Evolutionary conservation across 2,329 filamentous ascomycete species (phyloP), one percentile per base, ranked within the genome.

Genomic region (Cercospora sojina): DNA sequence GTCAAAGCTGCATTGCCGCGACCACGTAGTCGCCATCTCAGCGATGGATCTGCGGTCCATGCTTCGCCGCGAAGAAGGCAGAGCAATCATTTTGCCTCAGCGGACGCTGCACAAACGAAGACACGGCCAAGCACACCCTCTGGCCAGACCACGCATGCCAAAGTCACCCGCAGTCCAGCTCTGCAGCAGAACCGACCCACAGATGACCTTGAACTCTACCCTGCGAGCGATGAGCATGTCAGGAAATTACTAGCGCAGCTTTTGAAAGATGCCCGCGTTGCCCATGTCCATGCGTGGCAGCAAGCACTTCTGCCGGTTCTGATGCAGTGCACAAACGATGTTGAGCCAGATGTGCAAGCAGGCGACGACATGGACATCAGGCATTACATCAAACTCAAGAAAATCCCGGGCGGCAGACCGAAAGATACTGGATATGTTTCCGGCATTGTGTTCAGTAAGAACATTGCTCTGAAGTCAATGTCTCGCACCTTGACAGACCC

Each of bases 281-380:
- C 90, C 12, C 90, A 91, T 72, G 83, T 88, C 0, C 82, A 86
- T 2, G 90, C 90, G 29, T 99, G 95, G 95, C 91, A 97, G 76
- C 93, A 89, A 71, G 92, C 94, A 0, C 83, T 99, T 12, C 86
- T 97, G 59, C 95, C 95, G 0, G 96, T 99, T 61, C 84, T 99
- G 20, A 83, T 97, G 23, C 91, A 91, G 72, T 95, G 93, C 70
- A 96, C 94, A 0, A 93, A 97, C 71, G 95, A 98, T 75, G 93
- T 99, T 3, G 91, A 96, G 69, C 95, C 95, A 1, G 91, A 98
- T 77, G 91, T 97, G 53, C 90, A 93, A 64, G 87, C 88, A 64
- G 93, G 93, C 29, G 95, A 99, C 77, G 91, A 95, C 75, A 98
- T 99, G 84, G 95, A 99, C 77, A 95, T 99, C 67, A 87, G 95